phyloP scores from a whole-genome alignment of 768 basidiomycete genomes.

The Neoboletus magnificus region DNA sequence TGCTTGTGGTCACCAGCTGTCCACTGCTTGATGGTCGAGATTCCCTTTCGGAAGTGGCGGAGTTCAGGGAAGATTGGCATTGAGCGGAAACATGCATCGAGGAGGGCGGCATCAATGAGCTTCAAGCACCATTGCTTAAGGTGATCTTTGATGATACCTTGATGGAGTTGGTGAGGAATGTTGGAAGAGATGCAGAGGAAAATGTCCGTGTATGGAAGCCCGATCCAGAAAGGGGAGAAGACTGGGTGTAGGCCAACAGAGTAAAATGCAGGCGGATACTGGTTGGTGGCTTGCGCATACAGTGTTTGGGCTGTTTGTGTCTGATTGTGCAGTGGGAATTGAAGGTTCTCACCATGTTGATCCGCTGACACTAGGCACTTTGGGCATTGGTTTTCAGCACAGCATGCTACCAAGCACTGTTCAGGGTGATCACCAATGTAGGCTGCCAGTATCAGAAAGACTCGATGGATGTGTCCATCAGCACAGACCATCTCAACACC shows the following conservation, averaged over 20 bases:
- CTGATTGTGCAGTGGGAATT: neutral
- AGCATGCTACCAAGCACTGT: neutral
- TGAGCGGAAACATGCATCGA: too few species aligned
- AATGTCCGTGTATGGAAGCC: neutral
- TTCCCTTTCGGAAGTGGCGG: too few species aligned
- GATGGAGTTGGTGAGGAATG: too few species aligned
- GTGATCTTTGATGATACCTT: too few species aligned
- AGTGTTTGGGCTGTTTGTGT: too few species aligned
- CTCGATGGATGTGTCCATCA: fast-evolving
- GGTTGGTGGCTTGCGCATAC: neutral
- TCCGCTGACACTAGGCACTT: neutral
- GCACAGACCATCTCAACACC: neutral
- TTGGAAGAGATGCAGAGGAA: neutral
- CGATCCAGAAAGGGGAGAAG: neutral
- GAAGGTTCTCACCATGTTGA: neutral
- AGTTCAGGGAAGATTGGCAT: too few species aligned
- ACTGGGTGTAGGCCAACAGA: neutral
- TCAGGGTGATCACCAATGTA: neutral
- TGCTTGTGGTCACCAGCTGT: too few species aligned
- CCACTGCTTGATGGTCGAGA: too few species aligned
- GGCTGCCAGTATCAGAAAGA: neutral
- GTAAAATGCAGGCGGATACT: neutral
- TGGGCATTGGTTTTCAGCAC: neutral
- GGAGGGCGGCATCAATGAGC: too few species aligned
- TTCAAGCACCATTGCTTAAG: too few species aligned